These are phyloP conservation scores for Suillus tomentosus DNA, from an alignment of 768 basidiomycete species.

Conservation along the genomic window DNA sequence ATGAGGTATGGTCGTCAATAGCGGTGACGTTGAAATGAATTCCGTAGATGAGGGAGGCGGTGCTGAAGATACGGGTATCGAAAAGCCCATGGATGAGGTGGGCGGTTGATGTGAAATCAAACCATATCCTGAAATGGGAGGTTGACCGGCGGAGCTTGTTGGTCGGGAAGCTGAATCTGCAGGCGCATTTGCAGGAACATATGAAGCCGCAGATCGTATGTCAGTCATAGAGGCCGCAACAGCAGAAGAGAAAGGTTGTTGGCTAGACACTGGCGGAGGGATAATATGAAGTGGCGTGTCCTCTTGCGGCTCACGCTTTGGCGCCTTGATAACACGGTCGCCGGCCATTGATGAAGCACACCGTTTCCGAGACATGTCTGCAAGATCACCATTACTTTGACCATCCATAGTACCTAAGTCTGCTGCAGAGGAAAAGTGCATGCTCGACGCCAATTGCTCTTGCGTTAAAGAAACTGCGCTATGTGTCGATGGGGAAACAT, in stretches of 20 bases:
- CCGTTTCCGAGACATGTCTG: conserved; percentile 51
- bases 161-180: conserved; percentile 34
- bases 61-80: conserved; percentile 24
- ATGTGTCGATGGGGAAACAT: conserved; percentile 20
- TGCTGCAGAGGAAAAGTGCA: conserved; percentile 21
- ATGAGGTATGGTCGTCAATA: conserved; percentile 25
- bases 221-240: conserved; percentile 30
- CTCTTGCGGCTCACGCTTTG: conserved; percentile 52
- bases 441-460: conserved; percentile 27
- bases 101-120: conserved; percentile 24
- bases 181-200: conserved; percentile 30
- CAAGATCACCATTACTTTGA: conserved; percentile 31
- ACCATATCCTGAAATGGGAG: conserved; percentile 25
- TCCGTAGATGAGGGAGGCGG: conserved; percentile 23
- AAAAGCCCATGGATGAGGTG: conserved; percentile 20
- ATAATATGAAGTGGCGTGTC: conserved; percentile 36
- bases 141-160: conserved; percentile 32
- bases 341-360: conserved; percentile 50
- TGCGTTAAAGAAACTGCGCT: conserved; percentile 22
- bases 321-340: conserved; percentile 47
- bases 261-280: conserved; percentile 21
- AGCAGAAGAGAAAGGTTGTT: conserved; percentile 28
- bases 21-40: conserved; percentile 25
- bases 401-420: conserved; percentile 26
- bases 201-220: conserved; percentile 22